Evolutionary conservation across 768 basidiomycete genomes (phyloP).

Genomic region (Atractiella rhizophila): DNA sequence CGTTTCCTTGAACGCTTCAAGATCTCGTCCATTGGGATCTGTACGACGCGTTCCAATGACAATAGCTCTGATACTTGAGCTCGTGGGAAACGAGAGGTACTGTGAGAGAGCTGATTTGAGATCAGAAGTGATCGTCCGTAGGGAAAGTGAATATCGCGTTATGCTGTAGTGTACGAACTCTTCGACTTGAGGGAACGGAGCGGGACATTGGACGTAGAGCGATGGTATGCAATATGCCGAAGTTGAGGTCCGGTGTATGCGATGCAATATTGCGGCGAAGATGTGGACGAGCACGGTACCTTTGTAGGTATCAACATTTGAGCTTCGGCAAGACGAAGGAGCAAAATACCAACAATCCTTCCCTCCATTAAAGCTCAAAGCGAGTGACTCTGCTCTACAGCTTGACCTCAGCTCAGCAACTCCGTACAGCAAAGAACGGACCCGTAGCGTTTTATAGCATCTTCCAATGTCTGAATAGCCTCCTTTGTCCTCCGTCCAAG

Average conservation of each 20-base stretch:
- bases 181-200: slow-evolving; percentile 65
- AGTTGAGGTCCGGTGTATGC: slow-evolving; percentile 1
- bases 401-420: not conserved
- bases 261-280: slow-evolving; percentile 41
- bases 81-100: slow-evolving; percentile 10
- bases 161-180: slow-evolving; percentile 45
- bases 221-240: slow-evolving; percentile 17
- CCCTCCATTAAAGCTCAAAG: slow-evolving; percentile 92
- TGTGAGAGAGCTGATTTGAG: slow-evolving; percentile 33
- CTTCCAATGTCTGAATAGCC: too few relatives aligned
- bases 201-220: slow-evolving; percentile 68
- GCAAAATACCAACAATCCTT: slow-evolving; percentile 49
- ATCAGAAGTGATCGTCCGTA: slow-evolving; percentile 34
- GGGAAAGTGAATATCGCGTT: slow-evolving; percentile 42
- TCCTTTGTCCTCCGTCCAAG: too few relatives aligned
- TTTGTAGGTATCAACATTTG: slow-evolving; percentile 19
- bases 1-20: slow-evolving; percentile 49
- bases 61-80: slow-evolving; percentile 37
- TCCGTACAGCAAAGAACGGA: slow-evolving; percentile 25
- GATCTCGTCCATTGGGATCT: slow-evolving; percentile 83
- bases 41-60: slow-evolving; percentile 65
- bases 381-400: slow-evolving; percentile 30
- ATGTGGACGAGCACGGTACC: slow-evolving; percentile 89
- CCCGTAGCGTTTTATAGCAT: slow-evolving; percentile 53
- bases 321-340: not conserved